Evolutionary conservation across 2,329 filamentous ascomycete genomes (phyloP).

Genomic region (Colletotrichum horii): DNA sequence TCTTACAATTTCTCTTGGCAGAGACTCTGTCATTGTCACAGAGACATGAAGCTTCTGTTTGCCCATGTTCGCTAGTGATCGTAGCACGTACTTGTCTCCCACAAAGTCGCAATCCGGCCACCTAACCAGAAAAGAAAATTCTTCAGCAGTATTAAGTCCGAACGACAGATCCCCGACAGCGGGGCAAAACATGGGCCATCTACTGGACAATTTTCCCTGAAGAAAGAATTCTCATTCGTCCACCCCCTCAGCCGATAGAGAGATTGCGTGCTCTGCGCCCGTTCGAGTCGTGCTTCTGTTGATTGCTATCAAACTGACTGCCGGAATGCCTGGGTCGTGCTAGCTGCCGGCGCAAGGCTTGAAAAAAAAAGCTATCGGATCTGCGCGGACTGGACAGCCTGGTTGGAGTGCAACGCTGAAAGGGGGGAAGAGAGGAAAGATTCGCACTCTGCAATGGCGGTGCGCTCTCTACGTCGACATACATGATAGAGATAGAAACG

Average conservation of each 20-base stretch:
- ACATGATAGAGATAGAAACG: background rate
- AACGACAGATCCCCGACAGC: conserved; percentile 5
- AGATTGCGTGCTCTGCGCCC: conserved; percentile 13
- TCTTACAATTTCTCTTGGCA: background rate
- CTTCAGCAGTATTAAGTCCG: background rate
- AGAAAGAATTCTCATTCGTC: conserved; percentile 12
- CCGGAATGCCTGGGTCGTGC: background rate
- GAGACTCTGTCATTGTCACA: background rate
- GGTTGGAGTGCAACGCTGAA: background rate
- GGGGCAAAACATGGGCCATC: conserved; percentile 1
- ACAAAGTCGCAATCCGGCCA: background rate
- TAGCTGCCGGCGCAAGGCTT: background rate
- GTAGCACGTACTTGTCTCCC: background rate
- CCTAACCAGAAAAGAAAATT: background rate
- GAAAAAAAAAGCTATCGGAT: background rate
- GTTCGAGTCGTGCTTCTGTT: conserved; percentile 9
- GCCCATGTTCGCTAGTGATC: background rate
- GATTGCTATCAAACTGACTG: background rate
- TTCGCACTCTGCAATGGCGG: background rate
- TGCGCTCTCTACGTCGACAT: background rate
- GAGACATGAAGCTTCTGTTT: background rate
- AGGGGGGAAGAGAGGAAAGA: background rate
- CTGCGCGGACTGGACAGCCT: background rate
- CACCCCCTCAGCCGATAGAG: background rate
- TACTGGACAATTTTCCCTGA: background rate